These are phyloP conservation scores for Brachypodium distachyon DNA, from an alignment of 202 grass and related monocot genomes.

Conservation along the genomic window DNA sequence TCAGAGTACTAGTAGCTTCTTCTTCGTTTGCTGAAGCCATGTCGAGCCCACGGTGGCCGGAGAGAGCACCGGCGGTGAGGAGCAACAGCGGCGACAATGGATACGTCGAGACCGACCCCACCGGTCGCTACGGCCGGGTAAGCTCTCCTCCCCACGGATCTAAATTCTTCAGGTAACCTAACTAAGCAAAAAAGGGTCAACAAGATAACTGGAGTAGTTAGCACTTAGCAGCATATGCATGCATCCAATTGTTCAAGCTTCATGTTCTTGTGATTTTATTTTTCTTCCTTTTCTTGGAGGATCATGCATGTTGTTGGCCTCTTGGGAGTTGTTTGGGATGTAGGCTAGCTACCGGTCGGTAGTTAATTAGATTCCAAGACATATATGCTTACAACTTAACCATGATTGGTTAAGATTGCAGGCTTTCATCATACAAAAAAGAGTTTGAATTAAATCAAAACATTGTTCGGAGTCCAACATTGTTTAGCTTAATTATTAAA, in stretches of 20 bases:
- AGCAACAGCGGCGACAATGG: conserved; percentile 33
- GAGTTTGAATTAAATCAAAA: too few species aligned
- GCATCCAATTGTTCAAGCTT: not conserved
- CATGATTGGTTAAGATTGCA: not conserved
- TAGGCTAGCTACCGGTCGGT: not conserved
- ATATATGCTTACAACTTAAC: not conserved
- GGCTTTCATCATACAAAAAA: not conserved
- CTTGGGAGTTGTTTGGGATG: not conserved
- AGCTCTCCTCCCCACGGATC: not conserved
- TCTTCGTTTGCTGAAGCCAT: not conserved
- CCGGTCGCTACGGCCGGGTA: conserved; percentile 71
- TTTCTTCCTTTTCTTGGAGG: not conserved
- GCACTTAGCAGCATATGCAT: not conserved
- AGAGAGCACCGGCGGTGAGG: not conserved
- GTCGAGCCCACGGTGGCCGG: not conserved
- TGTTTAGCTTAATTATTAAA: not conserved
- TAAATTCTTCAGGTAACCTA: not conserved
- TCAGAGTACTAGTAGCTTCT: not conserved
- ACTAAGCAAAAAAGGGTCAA: too few species aligned
- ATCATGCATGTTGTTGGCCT: not conserved
- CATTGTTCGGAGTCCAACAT: too few species aligned
- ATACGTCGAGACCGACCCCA: conserved; percentile 67
- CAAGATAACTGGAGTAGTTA: not conserved
- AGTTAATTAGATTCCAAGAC: not conserved
- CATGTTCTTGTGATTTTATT: not conserved